phyloP scores from a whole-genome alignment of 176 grass and related monocot genomes.

The Dendrocalamus sinicus region DNA sequence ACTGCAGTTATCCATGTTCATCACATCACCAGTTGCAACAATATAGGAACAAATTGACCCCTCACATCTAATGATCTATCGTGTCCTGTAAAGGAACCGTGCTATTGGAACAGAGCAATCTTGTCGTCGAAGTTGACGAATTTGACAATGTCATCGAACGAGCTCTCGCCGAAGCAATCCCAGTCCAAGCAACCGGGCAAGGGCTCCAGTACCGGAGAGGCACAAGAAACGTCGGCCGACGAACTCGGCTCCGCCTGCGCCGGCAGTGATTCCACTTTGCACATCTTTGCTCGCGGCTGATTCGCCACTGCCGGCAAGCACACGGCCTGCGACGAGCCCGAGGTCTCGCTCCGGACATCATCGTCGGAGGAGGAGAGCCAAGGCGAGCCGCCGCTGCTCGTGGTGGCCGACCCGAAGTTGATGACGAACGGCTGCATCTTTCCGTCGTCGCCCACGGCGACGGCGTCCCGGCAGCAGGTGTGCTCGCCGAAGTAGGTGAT shows the following conservation, averaged over 20 bases:
- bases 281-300: neutral
- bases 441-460: neutral
- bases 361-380: neutral
- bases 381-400: neutral
- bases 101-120: neutral
- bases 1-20: neutral
- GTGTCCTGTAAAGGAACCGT: neutral
- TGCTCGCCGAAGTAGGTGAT: conserved; percentile 62
- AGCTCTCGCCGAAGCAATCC: conserved; percentile 17
- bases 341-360: neutral
- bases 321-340: neutral
- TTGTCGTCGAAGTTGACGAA: neutral
- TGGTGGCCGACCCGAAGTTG: conserved; percentile 40
- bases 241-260: neutral
- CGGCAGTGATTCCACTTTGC: neutral
- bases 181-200: conserved; percentile 4
- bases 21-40: neutral
- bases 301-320: neutral
- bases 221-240: neutral
- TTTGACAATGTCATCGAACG: neutral
- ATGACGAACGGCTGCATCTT: conserved; percentile 22
- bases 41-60: neutral
- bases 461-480: conserved; percentile 43
- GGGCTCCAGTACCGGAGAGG: neutral
- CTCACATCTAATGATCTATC: neutral